Evolutionary conservation across 2,329 filamentous ascomycete species (phyloP), one percentile per base, ranked within the genome.

Genomic region (Incumbomyces lentus): DNA sequence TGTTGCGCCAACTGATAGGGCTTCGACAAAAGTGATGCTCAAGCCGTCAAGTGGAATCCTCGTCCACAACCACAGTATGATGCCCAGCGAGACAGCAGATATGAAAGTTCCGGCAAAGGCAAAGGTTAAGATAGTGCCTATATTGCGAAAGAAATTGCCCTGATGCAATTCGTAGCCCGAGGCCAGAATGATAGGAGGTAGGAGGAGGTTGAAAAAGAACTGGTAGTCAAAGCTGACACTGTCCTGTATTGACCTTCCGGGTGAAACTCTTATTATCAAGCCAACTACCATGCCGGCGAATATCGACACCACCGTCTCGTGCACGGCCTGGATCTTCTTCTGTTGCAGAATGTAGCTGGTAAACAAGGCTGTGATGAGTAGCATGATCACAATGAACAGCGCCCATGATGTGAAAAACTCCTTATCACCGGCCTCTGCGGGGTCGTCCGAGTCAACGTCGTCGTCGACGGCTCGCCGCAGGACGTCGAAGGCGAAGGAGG

Each of bases 81-180:
- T 64, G 18, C 88, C 92, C 44, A 98, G 82, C 37, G 95, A 88
- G n/a, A 96, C 75, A 49, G 92, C 92, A 33, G 92, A 98, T 53
- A 98, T 84, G 62, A 98, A 95, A 0, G 92, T 98, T 29, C 92
- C 92, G 41, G 86, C 89, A 62, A 98, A 96, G 22, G 92, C 92
- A 65, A 98, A 98, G 3, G 92, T 96, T 55, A 98, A 72, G 59
- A 98, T 98, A 6, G 87, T 93, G 52, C 92, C 90, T 51, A 96
- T 95, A 60, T 98, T 95, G 55, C 90, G 84, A 68, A 98, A 98
- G 75, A 98, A 98, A 70, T 98, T 98, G 58, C 86, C 89, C 64
- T 98, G 92, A 65, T 98, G 92, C 51, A 98, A 68, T 67, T 98
- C 92, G 68, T 96, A 98, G 46, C 92, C 92, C 13, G 90, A 95